phyloP scores from a whole-genome alignment of 106 monocot species.

The Apostasia shenzhenica region DNA sequence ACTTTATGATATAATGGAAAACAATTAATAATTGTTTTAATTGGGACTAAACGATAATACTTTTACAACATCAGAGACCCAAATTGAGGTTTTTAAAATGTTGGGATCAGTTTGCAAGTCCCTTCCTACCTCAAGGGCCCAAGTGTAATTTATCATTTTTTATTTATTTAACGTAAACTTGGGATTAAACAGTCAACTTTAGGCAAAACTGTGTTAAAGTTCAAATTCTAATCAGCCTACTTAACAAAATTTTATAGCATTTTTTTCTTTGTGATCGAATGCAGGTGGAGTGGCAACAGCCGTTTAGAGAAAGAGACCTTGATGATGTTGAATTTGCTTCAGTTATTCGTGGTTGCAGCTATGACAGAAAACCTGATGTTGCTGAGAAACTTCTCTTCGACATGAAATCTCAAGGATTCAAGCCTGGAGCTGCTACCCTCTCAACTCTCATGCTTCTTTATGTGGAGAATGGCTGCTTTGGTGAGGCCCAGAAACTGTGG shows the following conservation, averaged over 20 bases:
- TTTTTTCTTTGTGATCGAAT: not conserved
- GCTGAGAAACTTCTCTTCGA: conserved; percentile 8
- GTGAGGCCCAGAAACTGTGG: conserved; percentile 57
- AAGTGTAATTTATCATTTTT: no score
- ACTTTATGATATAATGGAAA: no score
- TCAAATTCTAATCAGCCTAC: not conserved
- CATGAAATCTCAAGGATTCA: conserved; percentile 11
- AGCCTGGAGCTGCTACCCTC: conserved; percentile 5
- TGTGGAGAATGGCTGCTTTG: conserved; percentile 35
- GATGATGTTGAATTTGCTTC: conserved; percentile 6
- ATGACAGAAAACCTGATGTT: conserved; percentile 6
- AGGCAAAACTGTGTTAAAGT: no score
- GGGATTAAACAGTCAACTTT: no score
- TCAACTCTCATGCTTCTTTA: conserved; percentile 40
- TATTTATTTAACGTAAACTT: no score
- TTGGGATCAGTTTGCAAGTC: no score
- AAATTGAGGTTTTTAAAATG: no score
- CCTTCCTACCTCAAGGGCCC: no score
- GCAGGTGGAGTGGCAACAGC: not conserved
- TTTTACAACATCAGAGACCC: no score
- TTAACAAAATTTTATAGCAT: not conserved
- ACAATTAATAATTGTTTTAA: no score
- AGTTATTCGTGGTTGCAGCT: not conserved
- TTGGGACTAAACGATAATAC: no score
- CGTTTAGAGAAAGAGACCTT: conserved; percentile 1